Evolutionary conservation across 805 yeast genomes (phyloP), one percentile per base, ranked within the genome.

Genomic region (Isabelozyma pseudorhagii): DNA sequence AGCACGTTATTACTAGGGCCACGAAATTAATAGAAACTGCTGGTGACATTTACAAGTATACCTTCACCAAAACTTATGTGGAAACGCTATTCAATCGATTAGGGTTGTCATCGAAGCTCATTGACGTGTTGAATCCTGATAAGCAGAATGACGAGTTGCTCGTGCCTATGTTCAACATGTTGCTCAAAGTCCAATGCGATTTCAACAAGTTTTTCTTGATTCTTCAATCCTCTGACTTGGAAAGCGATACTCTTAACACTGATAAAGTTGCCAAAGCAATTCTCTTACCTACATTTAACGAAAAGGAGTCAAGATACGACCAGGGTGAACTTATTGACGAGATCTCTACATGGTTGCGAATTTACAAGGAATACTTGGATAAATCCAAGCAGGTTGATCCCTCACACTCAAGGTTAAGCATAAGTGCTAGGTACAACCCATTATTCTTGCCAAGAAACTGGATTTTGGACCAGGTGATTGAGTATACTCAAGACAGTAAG

Each of bases 391-490:
- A 71, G 0, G 61, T 68, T 27, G 80, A 78, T 48, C 61, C 80
- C 11, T 51, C 50, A 7, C 63, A 61, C 10, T 31, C 10, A 3
- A 73, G 92, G 46, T 56, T 51, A 4, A 53, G 50, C 8, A 56
- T 72, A 3, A 81, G 90, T 44, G 61, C 68, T 6, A 47, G 56
- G 3, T 71, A 68, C 45, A 94, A 93, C 60, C 99, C 98, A 3
- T 62, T 81, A 36, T 93, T 93, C 60, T 78, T 87, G 5, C 94
- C 97, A 17, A 77, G 93, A 51, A 87, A 84, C 54, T 89, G 96
- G 91, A 84, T 92, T 46, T 72, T 94, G 47, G 89, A 90, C 47
- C 92, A 91, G 52, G 97, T 90, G 0, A 84, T 89, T 43, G 76
- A 79, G 28, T 68, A 71, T 42, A 76, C 84, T 0, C 72, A 77